Base-by-base conservation (phyloP, 2,329 filamentous ascomycete genomes). In the Ophioceras dolichostomum region DNA sequence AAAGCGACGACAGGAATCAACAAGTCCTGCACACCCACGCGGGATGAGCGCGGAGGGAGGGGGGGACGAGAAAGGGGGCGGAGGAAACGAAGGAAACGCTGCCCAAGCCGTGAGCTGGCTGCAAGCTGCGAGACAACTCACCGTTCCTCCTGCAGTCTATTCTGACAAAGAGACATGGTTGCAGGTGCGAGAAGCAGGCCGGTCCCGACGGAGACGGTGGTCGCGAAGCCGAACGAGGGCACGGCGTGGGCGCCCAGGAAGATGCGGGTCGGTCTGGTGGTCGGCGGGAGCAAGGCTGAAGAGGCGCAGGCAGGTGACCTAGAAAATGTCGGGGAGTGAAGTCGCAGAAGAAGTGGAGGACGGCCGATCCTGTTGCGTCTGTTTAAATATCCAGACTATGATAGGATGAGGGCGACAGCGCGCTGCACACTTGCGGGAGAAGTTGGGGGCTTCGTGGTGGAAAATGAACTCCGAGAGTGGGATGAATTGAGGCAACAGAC, bases 131-230 rank as follows among this genome's bases (percentile, higher is more conserved):
- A 34, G 10, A 17, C 10, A 30, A 60, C 73, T 47, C 70, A 88
- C 84, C 86, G 70, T 67, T 94, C 87, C 61, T 94, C 87, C 47
- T 86, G 81, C 28, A 94, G 70, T 43, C 89, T 75, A 55, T 93
- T 93, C 54, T 83, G 76, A 56, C 87, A 94, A 37, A 96, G 73
- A 49, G 87, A 82, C 86, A 94, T 94, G 42, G 39, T 58, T 37
- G 28, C 30, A 13, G 36, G 12, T 20, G 22, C 22, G 22, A 26
- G 22, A 26, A 26, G 22, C 8, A 12, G 7, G 22, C 12, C 22
- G 22, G 22, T 7, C 8, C 22, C 22, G 12, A 26, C 7, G 12
- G 22, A 12, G 22, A 7, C 7, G 22, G 22, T 26, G 22, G 22
- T 8, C 12, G 22, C 22, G 22, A 26, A 12, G 22, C 22, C 8